Conservation (phyloP, 1,284 basidiomycete genomes). For the Irpex rosettiformis region DNA sequence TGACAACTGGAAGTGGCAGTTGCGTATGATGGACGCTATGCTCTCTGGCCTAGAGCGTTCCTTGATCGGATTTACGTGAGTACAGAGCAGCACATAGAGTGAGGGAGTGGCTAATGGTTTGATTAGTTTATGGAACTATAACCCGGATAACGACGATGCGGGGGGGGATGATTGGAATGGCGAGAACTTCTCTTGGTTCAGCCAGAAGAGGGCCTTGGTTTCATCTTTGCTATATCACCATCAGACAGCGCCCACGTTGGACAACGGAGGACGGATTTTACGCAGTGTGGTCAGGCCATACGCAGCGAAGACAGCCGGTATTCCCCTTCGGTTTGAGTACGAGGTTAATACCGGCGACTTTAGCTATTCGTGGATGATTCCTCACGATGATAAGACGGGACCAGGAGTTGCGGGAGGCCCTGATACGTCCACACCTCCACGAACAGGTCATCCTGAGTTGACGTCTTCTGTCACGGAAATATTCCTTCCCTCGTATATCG, state of each 20-base stretch:
- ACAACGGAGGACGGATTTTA: slow-evolving; percentile 80
- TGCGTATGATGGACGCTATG: slow-evolving; percentile 87
- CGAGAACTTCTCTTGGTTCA: slow-evolving; percentile 95
- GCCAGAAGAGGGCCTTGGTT: slow-evolving; percentile 53
- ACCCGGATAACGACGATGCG: slow-evolving; percentile 79
- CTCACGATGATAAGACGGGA: slow-evolving; percentile 12
- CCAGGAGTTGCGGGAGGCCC: slow-evolving; percentile 11
- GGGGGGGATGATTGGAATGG: slow-evolving; percentile 93
- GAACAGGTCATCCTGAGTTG: slow-evolving; percentile 35
- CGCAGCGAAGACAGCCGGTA: slow-evolving; percentile 74
- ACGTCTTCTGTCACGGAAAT: slow-evolving; percentile 71
- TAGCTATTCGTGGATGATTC: slow-evolving; percentile 58
- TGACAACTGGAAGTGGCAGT: slow-evolving; percentile 79
- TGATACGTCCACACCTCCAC: slow-evolving; percentile 35
- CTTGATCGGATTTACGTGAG: slow-evolving; percentile 80
- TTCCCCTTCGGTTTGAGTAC: slow-evolving; percentile 65
- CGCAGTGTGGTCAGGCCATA: slow-evolving; percentile 78
- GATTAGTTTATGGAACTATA: slow-evolving; percentile 90
- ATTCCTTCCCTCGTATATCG: slow-evolving; percentile 65
- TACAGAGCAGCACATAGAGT: too few relatives aligned
- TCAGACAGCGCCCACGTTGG: slow-evolving; percentile 61
- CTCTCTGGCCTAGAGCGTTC: slow-evolving; percentile 73
- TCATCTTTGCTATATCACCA: slow-evolving; percentile 47
- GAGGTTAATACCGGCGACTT: slow-evolving; percentile 68
- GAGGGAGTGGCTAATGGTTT: slow-evolving; percentile 6